phyloP scores from a whole-genome alignment of 2,329 filamentous ascomycete genomes.

The Corynespora cassiicola region DNA sequence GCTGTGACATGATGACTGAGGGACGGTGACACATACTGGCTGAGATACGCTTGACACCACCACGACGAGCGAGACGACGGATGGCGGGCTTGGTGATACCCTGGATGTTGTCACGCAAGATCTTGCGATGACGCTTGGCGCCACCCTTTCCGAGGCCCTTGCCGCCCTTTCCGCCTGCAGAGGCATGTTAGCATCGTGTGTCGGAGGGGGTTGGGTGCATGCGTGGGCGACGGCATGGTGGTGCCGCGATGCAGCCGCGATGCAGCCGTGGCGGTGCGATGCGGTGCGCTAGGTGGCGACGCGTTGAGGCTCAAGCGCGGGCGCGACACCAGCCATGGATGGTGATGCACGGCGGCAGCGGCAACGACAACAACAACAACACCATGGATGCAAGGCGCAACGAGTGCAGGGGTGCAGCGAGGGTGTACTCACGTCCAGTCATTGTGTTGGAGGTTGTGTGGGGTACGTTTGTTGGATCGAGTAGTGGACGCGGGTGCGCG shows the following conservation, averaged over 20 bases:
- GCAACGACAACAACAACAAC: constrained; percentile 22
- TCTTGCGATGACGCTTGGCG: constrained; percentile 63
- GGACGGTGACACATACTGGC: constrained; percentile 47
- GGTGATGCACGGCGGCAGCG: constrained; percentile 14
- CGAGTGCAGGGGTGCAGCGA: constrained; percentile 11
- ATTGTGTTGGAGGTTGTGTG: constrained; percentile 41
- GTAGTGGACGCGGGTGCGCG: constrained; percentile 17
- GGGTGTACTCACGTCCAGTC: constrained; percentile 52
- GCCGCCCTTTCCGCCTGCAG: constrained; percentile 59
- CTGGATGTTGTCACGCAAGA: constrained; percentile 63
- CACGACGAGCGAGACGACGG: constrained; percentile 61
- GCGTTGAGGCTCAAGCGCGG: constrained; percentile 33
- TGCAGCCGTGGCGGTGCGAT: constrained; percentile 21
- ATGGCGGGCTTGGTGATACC: constrained; percentile 63
- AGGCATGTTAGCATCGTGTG: constrained; percentile 40
- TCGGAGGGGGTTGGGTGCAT: constrained; percentile 4
- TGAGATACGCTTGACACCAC: constrained; percentile 61
- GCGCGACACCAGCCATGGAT: constrained; percentile 23
- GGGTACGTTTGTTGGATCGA: constrained; percentile 28
- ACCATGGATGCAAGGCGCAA: constrained; percentile 23
- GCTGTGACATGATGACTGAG: constrained; percentile 1
- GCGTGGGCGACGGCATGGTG: constrained; percentile 19
- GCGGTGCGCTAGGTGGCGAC: constrained; percentile 21
- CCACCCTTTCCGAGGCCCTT: constrained; percentile 63
- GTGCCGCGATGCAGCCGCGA: constrained; percentile 14